Percentiles rank a stretch among this genome's conserved stretches.
Conservation (phyloP, 2,329 filamentous ascomycete species). For the Pezizomycotina sp. region DNA sequence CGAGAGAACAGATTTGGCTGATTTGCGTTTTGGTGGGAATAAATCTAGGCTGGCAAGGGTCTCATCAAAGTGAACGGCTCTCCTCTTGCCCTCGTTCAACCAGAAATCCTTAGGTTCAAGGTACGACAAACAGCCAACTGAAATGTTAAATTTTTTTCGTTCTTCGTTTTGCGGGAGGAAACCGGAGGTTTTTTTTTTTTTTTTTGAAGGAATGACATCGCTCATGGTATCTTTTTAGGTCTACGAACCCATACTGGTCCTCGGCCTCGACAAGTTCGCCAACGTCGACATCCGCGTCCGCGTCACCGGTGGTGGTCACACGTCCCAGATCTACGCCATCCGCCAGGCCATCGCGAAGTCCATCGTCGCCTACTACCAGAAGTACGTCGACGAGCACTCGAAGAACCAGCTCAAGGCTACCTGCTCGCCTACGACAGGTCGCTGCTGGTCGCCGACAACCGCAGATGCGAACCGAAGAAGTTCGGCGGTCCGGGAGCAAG, state of each 20-base stretch:
- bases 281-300: slow-evolving; percentile 94
- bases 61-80: slow-evolving; percentile 98
- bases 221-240: slow-evolving; percentile 50
- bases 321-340: slow-evolving; percentile 93
- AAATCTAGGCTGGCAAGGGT: slow-evolving; percentile 54
- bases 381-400: slow-evolving; percentile 99
- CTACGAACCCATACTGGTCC: slow-evolving; percentile 95
- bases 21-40: slow-evolving; percentile 21
- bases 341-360: slow-evolving; percentile 97
- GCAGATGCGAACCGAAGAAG: slow-evolving; percentile 99
- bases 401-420: slow-evolving; percentile 99
- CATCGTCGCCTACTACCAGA: slow-evolving; percentile 97
- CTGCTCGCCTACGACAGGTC: slow-evolving; percentile 92
- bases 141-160: too few relatives aligned
- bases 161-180: too few relatives aligned
- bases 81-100: slow-evolving; percentile 83
- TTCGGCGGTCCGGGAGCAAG: slow-evolving; percentile 85
- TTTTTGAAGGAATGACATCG: too few relatives aligned
- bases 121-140: slow-evolving; percentile 33
- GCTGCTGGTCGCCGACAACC: slow-evolving; percentile 96
- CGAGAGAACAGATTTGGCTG: slow-evolving; percentile 5
- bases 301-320: slow-evolving; percentile 93
- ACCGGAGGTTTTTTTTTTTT: too few relatives aligned
- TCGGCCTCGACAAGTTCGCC: slow-evolving; percentile 94
- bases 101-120: slow-evolving; percentile 96